Conservation (phyloP, 768 basidiomycete species). For the Amanita thiersii region DNA sequence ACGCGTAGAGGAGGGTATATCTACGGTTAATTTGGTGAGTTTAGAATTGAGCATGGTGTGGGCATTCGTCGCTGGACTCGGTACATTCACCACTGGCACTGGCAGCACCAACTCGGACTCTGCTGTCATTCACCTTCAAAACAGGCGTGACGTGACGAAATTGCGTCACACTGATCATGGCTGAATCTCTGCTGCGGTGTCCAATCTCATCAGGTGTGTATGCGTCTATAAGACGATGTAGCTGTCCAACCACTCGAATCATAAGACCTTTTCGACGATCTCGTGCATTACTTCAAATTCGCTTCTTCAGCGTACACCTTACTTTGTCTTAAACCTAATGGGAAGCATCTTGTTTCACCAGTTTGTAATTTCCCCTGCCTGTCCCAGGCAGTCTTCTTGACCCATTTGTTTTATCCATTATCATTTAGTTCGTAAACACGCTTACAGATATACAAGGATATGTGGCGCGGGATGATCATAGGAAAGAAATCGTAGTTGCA, state of each 20-base stretch:
- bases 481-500: constrained; percentile 40
- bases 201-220: background rate
- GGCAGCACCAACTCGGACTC: too few relatives aligned
- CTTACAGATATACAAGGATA: constrained; percentile 40
- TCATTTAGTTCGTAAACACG: constrained; percentile 29
- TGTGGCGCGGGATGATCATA: constrained; percentile 36
- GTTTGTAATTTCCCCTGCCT: constrained; percentile 21
- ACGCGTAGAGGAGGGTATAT: constrained; percentile 38
- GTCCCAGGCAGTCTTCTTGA: background rate
- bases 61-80: background rate
- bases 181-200: background rate
- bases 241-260: background rate
- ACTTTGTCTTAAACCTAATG: constrained; percentile 42
- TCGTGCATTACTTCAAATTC: constrained; percentile 48
- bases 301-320: constrained; percentile 40
- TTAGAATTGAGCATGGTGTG: background rate
- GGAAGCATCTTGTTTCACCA: constrained; percentile 29
- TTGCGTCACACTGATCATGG: constrained; percentile 1
- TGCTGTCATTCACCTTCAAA: background rate
- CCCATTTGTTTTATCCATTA: constrained; percentile 1
- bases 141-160: constrained; percentile 2
- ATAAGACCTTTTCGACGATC: constrained; percentile 31
- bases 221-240: background rate
- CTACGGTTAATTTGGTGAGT: constrained; percentile 41
- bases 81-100: too few relatives aligned